phyloP scores from a whole-genome alignment of 345 rosid species.

The Pugionium cornutum region DNA sequence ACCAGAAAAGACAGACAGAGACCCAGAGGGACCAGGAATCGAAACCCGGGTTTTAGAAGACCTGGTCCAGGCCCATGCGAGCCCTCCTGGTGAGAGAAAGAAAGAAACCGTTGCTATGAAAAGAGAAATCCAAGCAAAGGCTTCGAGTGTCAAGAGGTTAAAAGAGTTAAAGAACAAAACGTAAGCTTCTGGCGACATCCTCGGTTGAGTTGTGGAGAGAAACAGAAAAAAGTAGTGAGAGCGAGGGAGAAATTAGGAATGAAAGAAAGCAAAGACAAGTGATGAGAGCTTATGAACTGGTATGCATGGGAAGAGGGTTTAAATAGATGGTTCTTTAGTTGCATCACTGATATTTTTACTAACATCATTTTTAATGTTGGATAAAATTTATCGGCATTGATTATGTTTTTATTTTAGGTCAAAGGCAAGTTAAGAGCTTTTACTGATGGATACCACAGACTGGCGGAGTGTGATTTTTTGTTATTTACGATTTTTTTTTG shows the following conservation, averaged over 20 bases:
- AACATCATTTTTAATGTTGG: not conserved
- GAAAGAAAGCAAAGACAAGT: not conserved
- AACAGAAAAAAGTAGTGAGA: not conserved
- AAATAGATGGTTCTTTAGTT: conserved; percentile 37
- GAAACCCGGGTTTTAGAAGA: conserved; percentile 33
- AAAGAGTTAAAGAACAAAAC: conserved; percentile 30
- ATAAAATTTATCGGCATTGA: conserved; percentile 11
- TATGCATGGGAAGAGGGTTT: conserved; percentile 34
- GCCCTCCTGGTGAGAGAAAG: conserved; percentile 58
- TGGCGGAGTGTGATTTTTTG: conserved; percentile 24
- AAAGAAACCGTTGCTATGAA: conserved; percentile 44
- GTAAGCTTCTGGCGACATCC: conserved; percentile 45
- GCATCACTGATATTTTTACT: not conserved
- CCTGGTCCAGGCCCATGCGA: conserved; percentile 56
- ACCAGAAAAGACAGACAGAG: conserved; percentile 46
- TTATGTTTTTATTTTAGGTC: conserved; percentile 3
- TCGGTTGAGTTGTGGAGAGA: not conserved
- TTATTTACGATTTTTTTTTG: conserved; percentile 24
- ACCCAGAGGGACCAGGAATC: conserved; percentile 69
- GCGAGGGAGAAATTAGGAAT: no score
- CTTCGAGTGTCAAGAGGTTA: conserved; percentile 34
- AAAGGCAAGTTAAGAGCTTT: conserved; percentile 22
- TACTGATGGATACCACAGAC: conserved; percentile 1
- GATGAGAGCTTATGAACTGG: conserved; percentile 11
- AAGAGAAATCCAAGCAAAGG: conserved; percentile 37